phyloP scores from a whole-genome alignment of 805 yeast species.

The Wickerhamiella azyma region DNA sequence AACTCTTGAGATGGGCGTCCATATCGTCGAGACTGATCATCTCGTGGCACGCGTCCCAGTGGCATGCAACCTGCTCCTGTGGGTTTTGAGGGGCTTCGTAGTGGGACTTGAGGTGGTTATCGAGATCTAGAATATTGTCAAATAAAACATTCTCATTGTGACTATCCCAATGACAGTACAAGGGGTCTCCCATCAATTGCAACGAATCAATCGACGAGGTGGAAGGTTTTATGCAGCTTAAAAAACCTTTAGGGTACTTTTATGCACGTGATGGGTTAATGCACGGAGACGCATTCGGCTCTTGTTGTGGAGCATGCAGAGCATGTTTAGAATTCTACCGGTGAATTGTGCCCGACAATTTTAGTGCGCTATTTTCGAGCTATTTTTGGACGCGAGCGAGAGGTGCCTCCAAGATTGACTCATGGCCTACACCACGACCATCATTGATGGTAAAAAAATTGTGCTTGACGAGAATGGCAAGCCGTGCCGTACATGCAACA shows the following conservation, averaged over 20 bases:
- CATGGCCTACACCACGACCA: conserved; percentile 10
- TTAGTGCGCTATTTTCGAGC: no score
- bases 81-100: conserved; percentile 2
- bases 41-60: conserved; percentile 30
- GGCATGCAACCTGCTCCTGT: conserved; percentile 22
- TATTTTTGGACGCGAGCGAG: no score
- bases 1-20: conserved; percentile 17
- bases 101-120: conserved; percentile 19
- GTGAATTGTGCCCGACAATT: no score
- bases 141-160: conserved; percentile 23
- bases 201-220: background rate
- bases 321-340: background rate
- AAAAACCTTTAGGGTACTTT: conserved; percentile 6
- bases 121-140: conserved; percentile 20
- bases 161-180: conserved; percentile 27
- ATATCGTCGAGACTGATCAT: conserved; percentile 20
- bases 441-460: conserved; percentile 43
- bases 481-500: conserved; percentile 88
- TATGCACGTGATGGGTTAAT: background rate
- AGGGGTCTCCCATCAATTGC: conserved; percentile 3
- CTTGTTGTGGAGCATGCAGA: background rate
- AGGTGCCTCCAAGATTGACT: no score
- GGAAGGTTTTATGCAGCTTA: background rate
- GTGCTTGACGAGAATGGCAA: conserved; percentile 80
- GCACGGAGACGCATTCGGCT: background rate